Conservation (phyloP, 2,329 filamentous ascomycete species). For the Aspergillus carbonarius region DNA sequence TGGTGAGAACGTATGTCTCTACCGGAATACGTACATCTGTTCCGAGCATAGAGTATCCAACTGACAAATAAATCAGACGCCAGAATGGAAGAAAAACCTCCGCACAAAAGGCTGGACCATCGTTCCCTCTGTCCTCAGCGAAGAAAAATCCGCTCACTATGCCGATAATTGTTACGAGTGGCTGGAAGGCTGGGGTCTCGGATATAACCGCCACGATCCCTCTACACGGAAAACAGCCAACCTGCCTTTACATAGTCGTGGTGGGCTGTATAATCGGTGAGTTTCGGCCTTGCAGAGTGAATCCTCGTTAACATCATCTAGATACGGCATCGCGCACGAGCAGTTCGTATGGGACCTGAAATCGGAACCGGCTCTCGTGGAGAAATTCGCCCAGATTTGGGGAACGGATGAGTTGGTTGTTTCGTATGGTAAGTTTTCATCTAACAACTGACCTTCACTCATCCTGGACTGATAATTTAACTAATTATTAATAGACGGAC, state of each 20-base stretch:
- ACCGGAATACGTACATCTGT: too few species aligned
- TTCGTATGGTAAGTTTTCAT: background rate
- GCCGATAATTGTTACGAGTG: background rate
- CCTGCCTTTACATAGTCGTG: background rate
- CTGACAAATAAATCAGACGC: too few species aligned
- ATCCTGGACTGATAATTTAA: background rate
- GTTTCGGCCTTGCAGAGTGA: background rate
- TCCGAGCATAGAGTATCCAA: too few species aligned
- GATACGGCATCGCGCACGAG: background rate
- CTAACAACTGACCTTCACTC: background rate
- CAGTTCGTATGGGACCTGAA: slow-evolving; percentile 1
- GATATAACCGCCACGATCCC: background rate
- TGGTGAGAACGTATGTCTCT: too few species aligned
- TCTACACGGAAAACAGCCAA: background rate
- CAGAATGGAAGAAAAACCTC: background rate
- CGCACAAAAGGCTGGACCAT: background rate
- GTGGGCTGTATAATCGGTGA: background rate
- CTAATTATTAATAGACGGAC: background rate
- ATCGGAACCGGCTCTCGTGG: background rate
- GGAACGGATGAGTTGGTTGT: background rate
- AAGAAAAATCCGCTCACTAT: background rate
- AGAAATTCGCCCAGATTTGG: background rate
- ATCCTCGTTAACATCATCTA: background rate
- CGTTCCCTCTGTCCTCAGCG: background rate
- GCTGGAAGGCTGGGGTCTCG: background rate